Base-by-base conservation (phyloP, 176 grass and related monocot species). In the Carex myosuroides region DNA sequence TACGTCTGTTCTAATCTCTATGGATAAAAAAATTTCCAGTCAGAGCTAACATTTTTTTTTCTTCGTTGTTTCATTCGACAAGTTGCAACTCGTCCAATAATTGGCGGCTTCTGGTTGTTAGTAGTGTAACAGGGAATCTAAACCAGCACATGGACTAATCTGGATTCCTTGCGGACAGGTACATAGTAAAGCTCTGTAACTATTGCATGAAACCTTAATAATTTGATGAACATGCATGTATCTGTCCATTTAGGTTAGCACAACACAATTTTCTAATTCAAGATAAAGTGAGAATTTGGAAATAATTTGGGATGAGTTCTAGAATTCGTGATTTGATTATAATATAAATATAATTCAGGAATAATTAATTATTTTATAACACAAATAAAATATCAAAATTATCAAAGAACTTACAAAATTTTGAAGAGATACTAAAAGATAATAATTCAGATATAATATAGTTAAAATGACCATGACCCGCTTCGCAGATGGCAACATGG, bases 51-150 rank as follows among this genome's bases (percentile, higher is more conserved):
- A 75, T 53, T 29, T 16, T 30, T 13, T 9, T 75, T 75, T 54
- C 30, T 21, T 75, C 42, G 12, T 75, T 13, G 44, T 41, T 70
- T 75, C 44, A 54, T 54, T 30, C 4, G 21, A 48, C 71, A 75
- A 75, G 71, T 76, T 76, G 48, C 71, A 76, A 55, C 71, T 54
- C 71, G 29, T 55, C 22, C 71, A 76, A 55, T 76, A 54, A 76
- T 76, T 54, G 71, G 44, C 21, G 3, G 71, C 11, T 55, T 76
- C 71, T 54, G 16, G 18, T 72, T 1, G 69, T 48, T 72, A 20
- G 11, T 55, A 54, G 68, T 13, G 11, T 75, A 26, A 76, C 72
- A 76, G 48, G 44, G 72, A 24, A 76, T 55, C 48, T 76, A 76
- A 29, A 32, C 12, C 21, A n/a, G 72, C 72, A 76, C 72, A 76